A percentile compares a stretch with the other conserved stretches of the same genome.
phyloP scores from a whole-genome alignment of 225 moss, liverwort and hornwort genomes.

The Takakia lepidozioides region DNA sequence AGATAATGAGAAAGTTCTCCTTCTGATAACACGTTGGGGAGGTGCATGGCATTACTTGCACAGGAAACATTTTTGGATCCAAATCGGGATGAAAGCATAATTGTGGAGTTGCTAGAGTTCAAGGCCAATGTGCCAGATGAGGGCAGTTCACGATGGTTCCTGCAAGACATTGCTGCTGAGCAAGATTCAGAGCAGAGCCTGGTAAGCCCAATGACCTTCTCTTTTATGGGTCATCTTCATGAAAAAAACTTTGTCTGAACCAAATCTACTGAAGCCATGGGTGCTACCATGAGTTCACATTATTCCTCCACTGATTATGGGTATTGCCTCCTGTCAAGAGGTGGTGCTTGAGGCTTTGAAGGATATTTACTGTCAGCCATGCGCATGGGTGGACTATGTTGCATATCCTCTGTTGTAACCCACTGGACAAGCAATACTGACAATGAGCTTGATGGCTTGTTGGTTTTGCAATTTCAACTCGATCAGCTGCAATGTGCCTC shows the following conservation, averaged over 20 bases:
- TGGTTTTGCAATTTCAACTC: too few relatives aligned
- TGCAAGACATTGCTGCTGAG: slow-evolving; percentile 72
- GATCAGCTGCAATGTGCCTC: too few relatives aligned
- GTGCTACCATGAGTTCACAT: neutral
- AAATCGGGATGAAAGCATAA: slow-evolving; percentile 79
- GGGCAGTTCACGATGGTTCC: slow-evolving; percentile 76
- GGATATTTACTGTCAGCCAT: too few relatives aligned
- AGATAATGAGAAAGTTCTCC: neutral
- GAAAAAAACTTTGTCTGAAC: neutral
- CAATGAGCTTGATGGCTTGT: too few relatives aligned
- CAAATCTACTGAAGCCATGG: neutral
- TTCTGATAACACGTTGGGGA: neutral
- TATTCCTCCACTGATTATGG: too few relatives aligned
- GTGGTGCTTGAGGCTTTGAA: too few relatives aligned
- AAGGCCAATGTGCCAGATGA: slow-evolving; percentile 54
- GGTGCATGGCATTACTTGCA: neutral
- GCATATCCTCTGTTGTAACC: too few relatives aligned
- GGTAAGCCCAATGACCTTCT: slow-evolving; percentile 20
- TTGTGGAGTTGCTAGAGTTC: slow-evolving; percentile 78
- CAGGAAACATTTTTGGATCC: slow-evolving; percentile 79
- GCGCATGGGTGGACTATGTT: too few relatives aligned
- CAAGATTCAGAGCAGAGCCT: slow-evolving; percentile 61
- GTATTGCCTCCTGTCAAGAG: too few relatives aligned
- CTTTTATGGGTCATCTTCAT: neutral
- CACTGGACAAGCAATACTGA: too few relatives aligned